Percentiles rank a stretch among this genome's conserved stretches.
These are phyloP conservation scores for Millerozyma miso DNA, from an alignment of 805 yeast genomes.

Conservation along the genomic window DNA sequence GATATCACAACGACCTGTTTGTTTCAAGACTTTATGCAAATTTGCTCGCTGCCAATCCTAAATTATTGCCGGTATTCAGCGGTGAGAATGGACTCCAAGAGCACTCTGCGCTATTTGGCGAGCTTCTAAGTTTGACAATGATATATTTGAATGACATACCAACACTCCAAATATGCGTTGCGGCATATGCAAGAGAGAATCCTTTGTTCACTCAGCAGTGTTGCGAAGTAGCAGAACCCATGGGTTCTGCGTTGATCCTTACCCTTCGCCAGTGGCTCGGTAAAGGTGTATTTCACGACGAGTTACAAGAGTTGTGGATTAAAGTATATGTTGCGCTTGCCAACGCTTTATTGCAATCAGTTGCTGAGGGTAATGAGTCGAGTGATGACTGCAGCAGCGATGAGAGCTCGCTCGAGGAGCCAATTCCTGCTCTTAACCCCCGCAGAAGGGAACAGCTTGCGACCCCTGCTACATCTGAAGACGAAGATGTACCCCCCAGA, in stretches of 20 bases:
- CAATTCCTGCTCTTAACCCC: conserved; percentile 22
- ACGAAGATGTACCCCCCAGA: conserved; percentile 4
- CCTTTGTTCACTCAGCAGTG: conserved; percentile 20
- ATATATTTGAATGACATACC: conserved; percentile 24
- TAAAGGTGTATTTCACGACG: conserved; percentile 22
- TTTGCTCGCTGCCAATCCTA: conserved; percentile 27
- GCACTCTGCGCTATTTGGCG: conserved; percentile 34
- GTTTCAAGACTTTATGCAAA: conserved; percentile 28
- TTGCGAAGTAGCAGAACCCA: conserved; percentile 33
- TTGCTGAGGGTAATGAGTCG: conserved; percentile 12
- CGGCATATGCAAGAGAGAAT: conserved; percentile 29
- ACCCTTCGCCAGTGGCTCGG: conserved; percentile 37
- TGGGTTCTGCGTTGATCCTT: conserved; percentile 36
- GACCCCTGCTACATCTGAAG: conserved; percentile 9
- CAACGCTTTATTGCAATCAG: conserved; percentile 28
- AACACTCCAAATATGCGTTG: conserved; percentile 30
- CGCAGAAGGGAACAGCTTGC: conserved; percentile 8
- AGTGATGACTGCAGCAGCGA: conserved; percentile 13
- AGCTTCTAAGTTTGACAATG: conserved; percentile 29
- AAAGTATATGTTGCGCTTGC: conserved; percentile 37
- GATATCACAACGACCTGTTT: conserved; percentile 27
- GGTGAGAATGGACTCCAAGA: conserved; percentile 18
- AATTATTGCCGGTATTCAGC: conserved; percentile 18
- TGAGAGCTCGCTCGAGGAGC: conserved; percentile 17
- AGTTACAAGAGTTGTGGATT: conserved; percentile 36